Percentiles rank a stretch among this genome's conserved stretches.
phyloP scores from a whole-genome alignment of 495 filamentous ascomycete genomes.

The Neurospora sp. region DNA sequence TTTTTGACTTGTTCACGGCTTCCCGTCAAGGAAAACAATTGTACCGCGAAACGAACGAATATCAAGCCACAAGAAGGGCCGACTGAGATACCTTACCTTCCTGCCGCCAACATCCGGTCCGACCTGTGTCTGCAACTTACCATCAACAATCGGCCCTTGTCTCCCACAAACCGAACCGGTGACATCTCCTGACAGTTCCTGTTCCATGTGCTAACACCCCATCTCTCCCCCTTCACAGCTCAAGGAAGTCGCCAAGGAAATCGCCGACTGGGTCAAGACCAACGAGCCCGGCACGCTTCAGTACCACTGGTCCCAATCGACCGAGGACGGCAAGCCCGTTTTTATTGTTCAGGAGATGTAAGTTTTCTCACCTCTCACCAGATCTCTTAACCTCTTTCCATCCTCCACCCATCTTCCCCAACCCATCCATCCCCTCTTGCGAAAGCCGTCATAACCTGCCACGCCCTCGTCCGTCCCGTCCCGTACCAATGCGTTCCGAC shows the following conservation, averaged over 20 bases:
- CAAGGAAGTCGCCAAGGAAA: constrained; percentile 10
- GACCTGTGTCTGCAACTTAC: neutral
- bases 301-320: constrained; percentile 16
- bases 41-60: neutral
- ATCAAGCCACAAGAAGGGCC: neutral
- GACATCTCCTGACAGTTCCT: neutral
- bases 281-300: constrained; percentile 16
- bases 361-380: neutral
- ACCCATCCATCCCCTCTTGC: neutral
- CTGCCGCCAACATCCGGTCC: neutral
- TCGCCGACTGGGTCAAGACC: constrained; percentile 9
- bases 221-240: constrained; percentile 1
- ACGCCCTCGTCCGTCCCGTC: neutral
- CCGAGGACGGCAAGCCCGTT: constrained; percentile 7
- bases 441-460: neutral
- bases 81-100: neutral
- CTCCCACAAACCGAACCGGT: neutral
- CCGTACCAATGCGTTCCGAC: neutral
- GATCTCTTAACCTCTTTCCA: neutral
- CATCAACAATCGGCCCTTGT: neutral
- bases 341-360: constrained; percentile 16
- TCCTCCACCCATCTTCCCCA: neutral
- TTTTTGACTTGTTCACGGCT: neutral
- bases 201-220: neutral
- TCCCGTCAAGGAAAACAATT: neutral